Base-by-base conservation (phyloP, 768 basidiomycete species). In the Phylloporus rhodoxanthus region DNA sequence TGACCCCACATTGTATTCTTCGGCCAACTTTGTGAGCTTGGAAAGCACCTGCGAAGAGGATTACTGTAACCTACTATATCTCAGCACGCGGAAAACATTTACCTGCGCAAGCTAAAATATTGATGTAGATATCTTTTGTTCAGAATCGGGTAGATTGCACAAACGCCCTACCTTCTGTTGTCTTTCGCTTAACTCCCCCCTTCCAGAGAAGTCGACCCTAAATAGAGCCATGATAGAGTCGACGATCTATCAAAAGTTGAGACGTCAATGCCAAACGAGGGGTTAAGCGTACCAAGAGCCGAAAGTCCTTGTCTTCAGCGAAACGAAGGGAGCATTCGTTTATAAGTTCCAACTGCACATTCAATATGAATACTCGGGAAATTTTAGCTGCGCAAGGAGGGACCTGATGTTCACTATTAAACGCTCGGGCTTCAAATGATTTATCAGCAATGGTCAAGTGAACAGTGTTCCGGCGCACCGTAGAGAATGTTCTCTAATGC, bases 211-310 rank as follows among this genome's bases (percentile, higher is more conserved):
- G 68, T 98, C 94, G 38, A 92, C 89, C 17, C 92, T 82, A 67
- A 98, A 98, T 6, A 95, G 77, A 25, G 94, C 95, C 91, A 98
- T 95, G 53, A 97, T 94, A 58, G 90, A 93, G 65, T 97, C 95
- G 30, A 97, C 80, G 51, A 97, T 92, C 86, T 95, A 60, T 5
- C 30, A 23, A 50, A 30, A 20, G 20, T 32, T 68, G 36, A 64
- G 44, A 43, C 17, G 8, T 15, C 10, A 19, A 40, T 20, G 8
- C 45, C 13, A 19, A 7, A 11, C 15, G n/a, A 30, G 2, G 43
- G n/a, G 8, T 11, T 32, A 51, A 52, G 60, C 21, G 26, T 59
- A 85, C 86, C 60, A 91, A 68, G 25, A 89, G 74, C 41, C 82
- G 74, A 58, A 83, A 91, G 59, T 88, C 85, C 60, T 87, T 91